phyloP scores from a whole-genome alignment of 495 filamentous ascomycete species.

The Xylona heveae region DNA sequence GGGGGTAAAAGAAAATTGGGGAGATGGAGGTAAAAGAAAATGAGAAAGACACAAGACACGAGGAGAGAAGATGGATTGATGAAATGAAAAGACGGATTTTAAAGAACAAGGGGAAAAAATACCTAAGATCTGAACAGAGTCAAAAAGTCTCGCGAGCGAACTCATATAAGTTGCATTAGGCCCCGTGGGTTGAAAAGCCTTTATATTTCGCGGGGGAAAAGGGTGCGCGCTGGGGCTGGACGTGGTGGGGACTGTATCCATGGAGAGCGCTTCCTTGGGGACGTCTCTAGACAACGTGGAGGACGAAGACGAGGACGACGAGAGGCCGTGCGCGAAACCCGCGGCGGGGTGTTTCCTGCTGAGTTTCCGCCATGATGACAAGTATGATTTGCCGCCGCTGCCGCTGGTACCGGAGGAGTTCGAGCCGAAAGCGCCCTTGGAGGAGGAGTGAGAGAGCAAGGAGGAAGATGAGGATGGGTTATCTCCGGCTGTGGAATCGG shows the following conservation, averaged over 20 bases:
- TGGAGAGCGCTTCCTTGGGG: slow-evolving; percentile 34
- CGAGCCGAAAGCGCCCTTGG: slow-evolving; percentile 10
- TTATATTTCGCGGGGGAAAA: slow-evolving; percentile 42
- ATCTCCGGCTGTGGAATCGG: slow-evolving; percentile 14
- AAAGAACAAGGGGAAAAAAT: slow-evolving; percentile 18
- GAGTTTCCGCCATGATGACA: slow-evolving; percentile 62
- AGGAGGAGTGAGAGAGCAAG: slow-evolving; percentile 24
- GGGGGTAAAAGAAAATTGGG: too few relatives aligned
- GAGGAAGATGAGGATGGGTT: slow-evolving; percentile 15
- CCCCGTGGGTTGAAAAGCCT: slow-evolving; percentile 48
- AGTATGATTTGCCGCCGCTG: slow-evolving; percentile 21
- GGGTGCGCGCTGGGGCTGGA: slow-evolving; percentile 16
- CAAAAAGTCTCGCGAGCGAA: slow-evolving; percentile 75
- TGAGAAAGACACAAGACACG: background rate
- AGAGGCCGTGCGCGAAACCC: slow-evolving; percentile 22
- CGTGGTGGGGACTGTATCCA: slow-evolving; percentile 42
- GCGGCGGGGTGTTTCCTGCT: slow-evolving; percentile 70
- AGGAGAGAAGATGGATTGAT: slow-evolving; percentile 1
- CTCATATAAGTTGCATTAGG: slow-evolving; percentile 82
- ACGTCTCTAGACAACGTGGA: slow-evolving; percentile 19
- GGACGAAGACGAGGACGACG: slow-evolving; percentile 11
- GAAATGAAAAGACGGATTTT: slow-evolving; percentile 2
- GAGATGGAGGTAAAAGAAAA: background rate
- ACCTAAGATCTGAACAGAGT: slow-evolving; percentile 88
- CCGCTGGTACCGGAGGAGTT: slow-evolving; percentile 10